Base-by-base conservation (phyloP, 169 alveolate species). In the Ichthyophthirius multifiliis region DNA sequence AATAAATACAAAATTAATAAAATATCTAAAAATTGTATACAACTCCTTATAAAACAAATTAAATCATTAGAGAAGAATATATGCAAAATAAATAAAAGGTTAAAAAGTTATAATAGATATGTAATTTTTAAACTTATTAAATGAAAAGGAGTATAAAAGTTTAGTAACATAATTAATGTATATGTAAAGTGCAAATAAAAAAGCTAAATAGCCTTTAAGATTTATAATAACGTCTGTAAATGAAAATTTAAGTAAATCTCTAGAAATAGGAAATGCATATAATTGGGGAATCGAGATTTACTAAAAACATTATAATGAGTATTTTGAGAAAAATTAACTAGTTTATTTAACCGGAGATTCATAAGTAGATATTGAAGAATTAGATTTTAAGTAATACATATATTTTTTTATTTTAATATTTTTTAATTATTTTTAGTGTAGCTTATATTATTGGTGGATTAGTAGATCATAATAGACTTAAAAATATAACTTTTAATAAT, bases 381-480 rank as follows among this genome's bases (percentile, higher is more conserved):
- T 81, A 48, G 65, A 67, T 5, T 13, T 41, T 16, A 55, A 67
- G 71, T 55, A 55, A 20, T 27, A n/a, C 10, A 47, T 55, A 27
- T 13, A 48, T 13, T 27, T 55, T 55, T n/a, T 1, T 1, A 55
- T 4, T 27, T 18, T n/a, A 1, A 18, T 18, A 13, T 55, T 0
- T 20, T 18, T 5, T 1, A 18, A 15, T 27, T 2, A 55, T 15
- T 27, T 20, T 0, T 5, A 55, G 71, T 18, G 62, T 44, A 37
- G 67, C 71, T 10, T 74, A 78, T 39, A 79, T 85, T 6, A 71
- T 76, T 9, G 82, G 87, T 27, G 85, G 82, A 13, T 35, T 85
- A 55, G 86, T 82, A 23, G 87, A 85, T 43, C 84, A 85, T 34
- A 78, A 76, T 45, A 78, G 86, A 74, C 74, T 76, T 48, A 85